Evolutionary conservation across 2,329 filamentous ascomycete species (phyloP).

Genomic region (Ceratocystis harringtonii): DNA sequence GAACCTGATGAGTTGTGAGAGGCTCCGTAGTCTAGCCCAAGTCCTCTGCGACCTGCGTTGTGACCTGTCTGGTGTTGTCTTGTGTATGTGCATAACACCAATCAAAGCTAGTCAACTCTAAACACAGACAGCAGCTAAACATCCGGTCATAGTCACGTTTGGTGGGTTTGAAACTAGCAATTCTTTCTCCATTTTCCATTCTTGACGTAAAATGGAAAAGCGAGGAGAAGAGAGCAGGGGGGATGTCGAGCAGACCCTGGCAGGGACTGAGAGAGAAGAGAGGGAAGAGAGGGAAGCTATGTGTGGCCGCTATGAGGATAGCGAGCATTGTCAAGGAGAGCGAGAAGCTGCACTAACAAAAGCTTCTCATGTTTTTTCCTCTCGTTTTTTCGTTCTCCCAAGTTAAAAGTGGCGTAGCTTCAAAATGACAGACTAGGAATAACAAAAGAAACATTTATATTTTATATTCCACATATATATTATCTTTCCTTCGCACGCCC

Average conservation of each 20-base stretch:
- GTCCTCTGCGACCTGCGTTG: too few species aligned
- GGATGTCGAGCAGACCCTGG: neutral
- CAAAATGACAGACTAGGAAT: neutral
- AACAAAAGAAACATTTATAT: neutral
- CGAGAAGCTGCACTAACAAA: neutral
- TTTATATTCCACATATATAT: neutral
- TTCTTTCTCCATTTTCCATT: constrained; percentile 3
- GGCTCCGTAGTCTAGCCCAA: neutral
- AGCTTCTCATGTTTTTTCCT: too few species aligned
- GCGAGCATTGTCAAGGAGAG: too few species aligned
- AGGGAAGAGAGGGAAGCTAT: neutral
- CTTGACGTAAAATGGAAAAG: neutral
- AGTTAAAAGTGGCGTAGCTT: neutral
- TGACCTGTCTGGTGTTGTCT: neutral
- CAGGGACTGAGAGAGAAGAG: neutral
- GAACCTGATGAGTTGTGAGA: neutral
- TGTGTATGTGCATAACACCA: neutral
- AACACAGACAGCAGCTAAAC: neutral
- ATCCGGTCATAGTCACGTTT: neutral
- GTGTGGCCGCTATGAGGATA: neutral
- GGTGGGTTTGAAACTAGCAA: neutral
- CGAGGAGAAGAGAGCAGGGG: neutral
- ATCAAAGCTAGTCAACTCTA: neutral
- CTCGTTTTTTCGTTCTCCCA: neutral
- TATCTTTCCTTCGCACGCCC: neutral